phyloP scores from a whole-genome alignment of 257 asterid species.

The Voacanga thouarsii region DNA sequence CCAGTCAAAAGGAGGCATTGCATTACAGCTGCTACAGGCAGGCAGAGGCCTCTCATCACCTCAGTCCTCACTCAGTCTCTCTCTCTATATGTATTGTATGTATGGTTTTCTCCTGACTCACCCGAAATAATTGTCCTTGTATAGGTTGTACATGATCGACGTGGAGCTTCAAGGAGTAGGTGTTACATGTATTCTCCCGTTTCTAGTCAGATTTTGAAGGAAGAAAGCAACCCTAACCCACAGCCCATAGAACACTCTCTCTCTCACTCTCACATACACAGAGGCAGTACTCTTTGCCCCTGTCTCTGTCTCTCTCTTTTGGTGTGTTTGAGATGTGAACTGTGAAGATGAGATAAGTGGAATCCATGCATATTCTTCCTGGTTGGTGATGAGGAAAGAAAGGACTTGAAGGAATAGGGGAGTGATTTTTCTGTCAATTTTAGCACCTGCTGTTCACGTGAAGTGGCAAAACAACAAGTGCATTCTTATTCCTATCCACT shows the following conservation, averaged over 20 bases:
- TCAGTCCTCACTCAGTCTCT: background rate
- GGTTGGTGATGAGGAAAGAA: slow-evolving; percentile 3
- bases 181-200: background rate
- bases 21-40: slow-evolving; percentile 10
- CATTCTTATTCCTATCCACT: slow-evolving; percentile 15
- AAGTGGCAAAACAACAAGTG: slow-evolving; percentile 15
- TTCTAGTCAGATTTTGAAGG: background rate
- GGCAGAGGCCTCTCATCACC: background rate
- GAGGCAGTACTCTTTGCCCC: background rate
- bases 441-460: slow-evolving; percentile 23
- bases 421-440: slow-evolving; percentile 15
- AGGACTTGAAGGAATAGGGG: slow-evolving; percentile 2
- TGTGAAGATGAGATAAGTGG: slow-evolving; percentile 6
- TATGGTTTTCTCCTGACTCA: background rate
- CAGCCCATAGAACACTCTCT: background rate
- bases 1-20: slow-evolving; percentile 10
- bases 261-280: background rate
- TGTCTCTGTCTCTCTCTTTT: background rate
- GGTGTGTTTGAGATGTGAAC: background rate
- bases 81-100: background rate
- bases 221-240: background rate
- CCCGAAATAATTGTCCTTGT: slow-evolving; percentile 7
- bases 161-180: background rate
- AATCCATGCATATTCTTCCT: slow-evolving; percentile 14
- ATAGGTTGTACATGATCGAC: background rate